Conservation (phyloP, 305 asterid species). For the Petunia hybrid region DNA sequence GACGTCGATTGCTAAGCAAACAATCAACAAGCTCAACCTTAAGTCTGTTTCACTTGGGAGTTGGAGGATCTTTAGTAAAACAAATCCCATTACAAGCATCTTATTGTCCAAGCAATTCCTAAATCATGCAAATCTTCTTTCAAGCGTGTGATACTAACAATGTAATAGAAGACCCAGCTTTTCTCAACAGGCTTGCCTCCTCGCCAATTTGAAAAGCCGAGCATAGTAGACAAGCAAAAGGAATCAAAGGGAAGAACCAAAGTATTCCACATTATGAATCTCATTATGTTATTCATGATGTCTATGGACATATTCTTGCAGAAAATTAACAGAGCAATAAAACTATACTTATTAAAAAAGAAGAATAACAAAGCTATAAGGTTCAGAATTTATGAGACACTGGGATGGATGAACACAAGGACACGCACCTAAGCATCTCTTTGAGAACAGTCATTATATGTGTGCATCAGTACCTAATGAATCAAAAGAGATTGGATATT, state of each 20-base stretch:
- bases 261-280: neutral
- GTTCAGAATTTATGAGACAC: neutral
- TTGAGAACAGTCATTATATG: neutral
- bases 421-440: neutral
- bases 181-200: conserved; percentile 26
- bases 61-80: conserved; percentile 3
- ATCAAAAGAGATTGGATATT: neutral
- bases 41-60: neutral
- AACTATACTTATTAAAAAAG: no score
- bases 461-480: conserved; percentile 10
- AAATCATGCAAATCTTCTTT: conserved; percentile 9
- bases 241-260: conserved; percentile 22
- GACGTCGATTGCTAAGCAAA: neutral
- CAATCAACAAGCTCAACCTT: neutral
- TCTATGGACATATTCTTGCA: conserved; percentile 22
- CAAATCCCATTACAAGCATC: conserved; percentile 13
- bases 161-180: neutral
- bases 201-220: conserved; percentile 4
- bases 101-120: neutral
- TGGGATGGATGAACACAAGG: neutral
- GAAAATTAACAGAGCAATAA: neutral
- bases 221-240: neutral
- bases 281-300: conserved; percentile 8
- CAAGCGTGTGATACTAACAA: conserved; percentile 5
- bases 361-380: neutral